A percentile compares a stretch with the other conserved stretches of the same genome.
Evolutionary conservation across 495 filamentous ascomycete genomes (phyloP).

Genomic region (Elasticomyces elasticus): DNA sequence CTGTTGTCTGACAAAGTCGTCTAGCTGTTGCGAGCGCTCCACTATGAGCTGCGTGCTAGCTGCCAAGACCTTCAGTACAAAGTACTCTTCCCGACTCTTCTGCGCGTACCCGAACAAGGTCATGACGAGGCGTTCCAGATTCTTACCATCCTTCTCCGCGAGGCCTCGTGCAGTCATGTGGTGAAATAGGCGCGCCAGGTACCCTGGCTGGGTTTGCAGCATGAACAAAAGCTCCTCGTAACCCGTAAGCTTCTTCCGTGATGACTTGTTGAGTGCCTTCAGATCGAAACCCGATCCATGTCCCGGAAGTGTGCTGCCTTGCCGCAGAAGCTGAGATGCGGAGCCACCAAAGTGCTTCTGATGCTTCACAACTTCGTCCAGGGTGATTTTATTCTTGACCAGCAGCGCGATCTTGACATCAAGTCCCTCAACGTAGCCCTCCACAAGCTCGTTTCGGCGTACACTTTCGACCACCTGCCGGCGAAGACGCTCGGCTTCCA

Average conservation of each 20-base stretch:
- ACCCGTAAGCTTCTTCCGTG: slow-evolving; percentile 83
- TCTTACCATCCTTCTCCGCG: slow-evolving; percentile 83
- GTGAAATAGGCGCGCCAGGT: slow-evolving; percentile 79
- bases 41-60: slow-evolving; percentile 80
- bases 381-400: slow-evolving; percentile 98
- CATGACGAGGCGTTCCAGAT: slow-evolving; percentile 90
- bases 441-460: slow-evolving; percentile 89
- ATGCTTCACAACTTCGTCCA: slow-evolving; percentile 95
- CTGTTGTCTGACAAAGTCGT: slow-evolving; percentile 65
- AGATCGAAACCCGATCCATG: slow-evolving; percentile 83
- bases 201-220: slow-evolving; percentile 92
- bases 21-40: slow-evolving; percentile 57
- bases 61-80: slow-evolving; percentile 79
- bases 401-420: slow-evolving; percentile 98
- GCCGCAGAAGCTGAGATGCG: slow-evolving; percentile 16
- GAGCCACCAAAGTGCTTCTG: slow-evolving; percentile 87
- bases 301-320: slow-evolving; percentile 2
- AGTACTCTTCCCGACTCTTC: slow-evolving; percentile 93
- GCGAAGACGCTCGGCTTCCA: slow-evolving; percentile 85
- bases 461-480: slow-evolving; percentile 96
- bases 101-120: slow-evolving; percentile 94
- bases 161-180: slow-evolving; percentile 74
- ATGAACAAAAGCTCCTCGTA: slow-evolving; percentile 98
- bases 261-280: slow-evolving; percentile 94
- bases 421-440: slow-evolving; percentile 94